These are phyloP conservation scores for Quercus lobata DNA, from an alignment of 331 rosid genomes.

Conservation along the genomic window DNA sequence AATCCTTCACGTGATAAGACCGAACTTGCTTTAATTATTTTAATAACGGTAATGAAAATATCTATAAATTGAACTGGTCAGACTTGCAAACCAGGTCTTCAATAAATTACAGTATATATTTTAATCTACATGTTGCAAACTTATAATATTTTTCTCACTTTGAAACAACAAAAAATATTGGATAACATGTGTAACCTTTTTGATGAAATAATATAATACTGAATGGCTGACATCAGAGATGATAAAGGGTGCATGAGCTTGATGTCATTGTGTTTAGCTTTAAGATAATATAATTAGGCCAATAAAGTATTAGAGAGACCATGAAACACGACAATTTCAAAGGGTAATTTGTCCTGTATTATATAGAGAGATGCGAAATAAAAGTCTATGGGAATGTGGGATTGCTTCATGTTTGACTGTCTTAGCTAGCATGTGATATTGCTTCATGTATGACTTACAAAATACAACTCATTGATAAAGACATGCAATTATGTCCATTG, in stretches of 20 bases:
- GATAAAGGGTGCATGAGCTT: background rate
- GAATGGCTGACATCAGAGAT: background rate
- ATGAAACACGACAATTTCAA: too few species aligned
- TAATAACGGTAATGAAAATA: background rate
- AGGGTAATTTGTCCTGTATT: too few species aligned
- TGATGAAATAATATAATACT: background rate
- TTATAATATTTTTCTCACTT: background rate
- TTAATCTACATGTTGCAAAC: background rate
- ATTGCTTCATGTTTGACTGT: too few species aligned
- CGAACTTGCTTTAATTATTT: background rate
- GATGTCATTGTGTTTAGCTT: too few species aligned
- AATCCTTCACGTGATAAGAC: background rate
- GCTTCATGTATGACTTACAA: too few species aligned
- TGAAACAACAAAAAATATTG: background rate
- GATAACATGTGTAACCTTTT: background rate
- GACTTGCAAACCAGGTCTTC: background rate
- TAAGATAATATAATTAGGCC: too few species aligned
- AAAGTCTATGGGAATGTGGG: too few species aligned
- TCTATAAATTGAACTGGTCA: background rate
- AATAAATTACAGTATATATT: background rate
- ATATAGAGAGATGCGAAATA: too few species aligned
- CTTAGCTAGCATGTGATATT: too few species aligned
- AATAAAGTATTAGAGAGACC: too few species aligned
- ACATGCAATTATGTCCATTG: too few species aligned
- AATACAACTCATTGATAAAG: too few species aligned